These are phyloP conservation scores for Silene uniflora DNA, from an alignment of 148 eudicot species.

Conservation along the genomic window DNA sequence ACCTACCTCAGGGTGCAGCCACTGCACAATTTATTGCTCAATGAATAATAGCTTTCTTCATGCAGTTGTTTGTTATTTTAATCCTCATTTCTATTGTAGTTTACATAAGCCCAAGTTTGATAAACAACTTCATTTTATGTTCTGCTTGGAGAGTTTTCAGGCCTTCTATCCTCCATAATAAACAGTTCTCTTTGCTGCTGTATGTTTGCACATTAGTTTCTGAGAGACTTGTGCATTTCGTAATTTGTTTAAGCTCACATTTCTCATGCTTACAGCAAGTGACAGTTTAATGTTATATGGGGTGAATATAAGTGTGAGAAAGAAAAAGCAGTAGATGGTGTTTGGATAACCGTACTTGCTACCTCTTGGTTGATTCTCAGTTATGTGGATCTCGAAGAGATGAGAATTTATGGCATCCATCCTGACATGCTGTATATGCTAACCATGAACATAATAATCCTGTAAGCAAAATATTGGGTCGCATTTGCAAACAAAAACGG, in stretches of 20 bases:
- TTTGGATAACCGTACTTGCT: not conserved
- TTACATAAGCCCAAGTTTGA: not conserved
- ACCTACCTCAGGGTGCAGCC: not conserved
- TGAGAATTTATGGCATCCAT: not conserved
- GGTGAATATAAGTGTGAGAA: not conserved
- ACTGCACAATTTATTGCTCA: not conserved
- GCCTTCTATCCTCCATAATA: not conserved
- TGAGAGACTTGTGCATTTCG: too few species aligned
- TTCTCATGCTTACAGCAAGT: not conserved
- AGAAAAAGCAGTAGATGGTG: not conserved
- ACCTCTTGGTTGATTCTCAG: not conserved
- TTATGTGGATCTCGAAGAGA: not conserved
- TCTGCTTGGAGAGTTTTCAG: not conserved
- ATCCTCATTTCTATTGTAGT: not conserved
- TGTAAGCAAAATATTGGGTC: not conserved
- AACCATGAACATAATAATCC: not conserved
- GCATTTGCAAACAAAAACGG: not conserved
- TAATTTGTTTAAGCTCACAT: too few species aligned
- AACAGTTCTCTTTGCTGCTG: not conserved
- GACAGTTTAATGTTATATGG: not conserved
- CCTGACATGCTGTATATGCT: not conserved
- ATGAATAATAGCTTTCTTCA: not conserved
- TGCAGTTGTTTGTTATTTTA: not conserved
- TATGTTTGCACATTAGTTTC: too few species aligned
- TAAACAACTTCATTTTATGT: not conserved